phyloP scores from a whole-genome alignment of 495 filamentous ascomycete genomes.

The Talaromyces stipitatus region DNA sequence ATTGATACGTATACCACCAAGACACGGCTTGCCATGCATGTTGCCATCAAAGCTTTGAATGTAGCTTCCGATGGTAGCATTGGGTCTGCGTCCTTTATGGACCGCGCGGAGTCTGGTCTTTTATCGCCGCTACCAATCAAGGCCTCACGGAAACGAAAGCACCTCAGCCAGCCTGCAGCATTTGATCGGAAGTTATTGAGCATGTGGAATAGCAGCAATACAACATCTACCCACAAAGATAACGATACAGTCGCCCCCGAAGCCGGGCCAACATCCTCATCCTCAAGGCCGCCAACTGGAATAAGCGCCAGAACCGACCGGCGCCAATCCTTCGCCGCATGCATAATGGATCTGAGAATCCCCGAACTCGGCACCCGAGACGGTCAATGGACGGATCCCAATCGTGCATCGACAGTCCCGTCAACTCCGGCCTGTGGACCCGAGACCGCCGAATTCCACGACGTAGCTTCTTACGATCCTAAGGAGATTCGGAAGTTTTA shows the following conservation, averaged over 20 bases:
- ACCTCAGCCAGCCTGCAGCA: constrained; percentile 7
- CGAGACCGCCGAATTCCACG: constrained; percentile 2
- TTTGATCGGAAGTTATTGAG: constrained; percentile 4
- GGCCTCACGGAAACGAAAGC: constrained; percentile 25
- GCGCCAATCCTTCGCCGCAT: constrained; percentile 30
- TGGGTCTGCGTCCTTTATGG: constrained; percentile 11
- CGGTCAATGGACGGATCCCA: constrained; percentile 13
- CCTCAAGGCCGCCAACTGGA: not conserved
- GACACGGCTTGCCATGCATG: constrained; percentile 6
- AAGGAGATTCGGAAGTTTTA: constrained; percentile 6
- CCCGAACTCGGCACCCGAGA: constrained; percentile 22
- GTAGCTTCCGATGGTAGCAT: constrained; percentile 24
- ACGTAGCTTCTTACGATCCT: constrained; percentile 5
- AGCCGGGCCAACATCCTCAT: not conserved
- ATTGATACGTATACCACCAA: constrained; percentile 25
- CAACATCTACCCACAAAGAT: not conserved
- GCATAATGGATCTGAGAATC: constrained; percentile 35
- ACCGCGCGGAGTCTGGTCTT: constrained; percentile 6
- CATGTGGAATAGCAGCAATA: constrained; percentile 1
- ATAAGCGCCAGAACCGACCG: constrained; percentile 6
- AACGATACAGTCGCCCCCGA: not conserved
- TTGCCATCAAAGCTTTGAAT: constrained; percentile 18
- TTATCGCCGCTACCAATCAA: constrained; percentile 2
- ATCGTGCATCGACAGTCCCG: not conserved
- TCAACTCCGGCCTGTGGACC: not conserved